phyloP scores from a whole-genome alignment of 305 asterid genomes.

The Fraxinus angustifolia region DNA sequence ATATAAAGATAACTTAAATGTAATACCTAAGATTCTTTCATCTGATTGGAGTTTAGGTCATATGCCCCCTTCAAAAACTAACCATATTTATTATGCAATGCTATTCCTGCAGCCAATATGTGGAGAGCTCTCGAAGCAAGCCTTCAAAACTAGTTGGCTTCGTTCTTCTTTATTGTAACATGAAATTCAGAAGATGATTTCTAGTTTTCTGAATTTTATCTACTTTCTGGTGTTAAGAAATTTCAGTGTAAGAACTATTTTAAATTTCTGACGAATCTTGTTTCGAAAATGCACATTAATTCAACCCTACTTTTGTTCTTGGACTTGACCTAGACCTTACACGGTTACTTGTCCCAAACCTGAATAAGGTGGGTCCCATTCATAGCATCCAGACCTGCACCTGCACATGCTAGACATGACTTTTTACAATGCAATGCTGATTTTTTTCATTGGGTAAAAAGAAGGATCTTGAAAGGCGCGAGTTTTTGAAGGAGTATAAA shows the following conservation, averaged over 20 bases:
- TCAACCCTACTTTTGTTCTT: not conserved
- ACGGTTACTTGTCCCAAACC: not conserved
- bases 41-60: not conserved
- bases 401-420: too few species aligned
- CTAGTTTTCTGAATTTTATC: not conserved
- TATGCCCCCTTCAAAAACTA: not conserved
- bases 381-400: too few species aligned
- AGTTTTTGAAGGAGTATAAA: not conserved
- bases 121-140: not conserved
- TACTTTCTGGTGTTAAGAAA: not conserved
- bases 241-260: not conserved
- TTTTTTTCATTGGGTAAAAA: too few species aligned
- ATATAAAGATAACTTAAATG: not conserved
- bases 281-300: not conserved
- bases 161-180: not conserved
- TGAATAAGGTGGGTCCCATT: too few species aligned
- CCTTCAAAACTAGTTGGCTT: not conserved
- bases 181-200: not conserved
- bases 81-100: not conserved
- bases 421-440: too few species aligned
- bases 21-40: not conserved
- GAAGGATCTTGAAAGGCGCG: not conserved
- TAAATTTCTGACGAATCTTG: not conserved
- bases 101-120: slow-evolving; percentile 13
- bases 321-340: not conserved